A percentile compares a stretch with the other conserved stretches of the same genome.
Conservation (phyloP, 352 stramenopile genomes). For the Aphanomyces stellatus region DNA sequence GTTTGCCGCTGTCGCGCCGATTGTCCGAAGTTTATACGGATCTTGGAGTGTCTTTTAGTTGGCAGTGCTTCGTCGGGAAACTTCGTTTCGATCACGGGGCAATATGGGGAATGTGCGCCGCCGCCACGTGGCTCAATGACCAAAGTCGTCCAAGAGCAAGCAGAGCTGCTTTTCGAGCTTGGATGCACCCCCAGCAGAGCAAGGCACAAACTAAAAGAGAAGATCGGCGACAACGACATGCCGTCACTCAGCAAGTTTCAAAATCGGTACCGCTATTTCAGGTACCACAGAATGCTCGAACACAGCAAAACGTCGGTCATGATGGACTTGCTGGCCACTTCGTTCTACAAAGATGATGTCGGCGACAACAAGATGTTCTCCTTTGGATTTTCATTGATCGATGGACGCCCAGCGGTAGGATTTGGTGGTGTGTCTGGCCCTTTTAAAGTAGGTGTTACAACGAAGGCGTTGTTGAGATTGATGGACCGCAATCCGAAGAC, state of each 20-base stretch:
- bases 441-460: constrained; percentile 5
- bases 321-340: neutral
- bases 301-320: neutral
- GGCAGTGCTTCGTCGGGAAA: too few relatives aligned
- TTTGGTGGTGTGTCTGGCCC: neutral
- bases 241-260: neutral
- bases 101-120: neutral
- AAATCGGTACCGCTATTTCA: neutral
- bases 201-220: neutral
- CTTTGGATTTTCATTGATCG: neutral
- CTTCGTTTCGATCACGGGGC: neutral
- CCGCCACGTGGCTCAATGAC: neutral
- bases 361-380: neutral
- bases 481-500: neutral
- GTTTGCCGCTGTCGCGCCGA: neutral
- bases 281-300: neutral
- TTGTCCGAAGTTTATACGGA: neutral
- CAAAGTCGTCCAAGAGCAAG: neutral
- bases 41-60: neutral
- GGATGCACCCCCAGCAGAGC: neutral
- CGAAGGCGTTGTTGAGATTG: neutral
- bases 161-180: neutral
- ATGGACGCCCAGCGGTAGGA: neutral
- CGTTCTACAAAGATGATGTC: neutral
- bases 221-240: neutral